Conservation (phyloP, 306 rosid genomes). For the Sechiopsis laciniata region DNA sequence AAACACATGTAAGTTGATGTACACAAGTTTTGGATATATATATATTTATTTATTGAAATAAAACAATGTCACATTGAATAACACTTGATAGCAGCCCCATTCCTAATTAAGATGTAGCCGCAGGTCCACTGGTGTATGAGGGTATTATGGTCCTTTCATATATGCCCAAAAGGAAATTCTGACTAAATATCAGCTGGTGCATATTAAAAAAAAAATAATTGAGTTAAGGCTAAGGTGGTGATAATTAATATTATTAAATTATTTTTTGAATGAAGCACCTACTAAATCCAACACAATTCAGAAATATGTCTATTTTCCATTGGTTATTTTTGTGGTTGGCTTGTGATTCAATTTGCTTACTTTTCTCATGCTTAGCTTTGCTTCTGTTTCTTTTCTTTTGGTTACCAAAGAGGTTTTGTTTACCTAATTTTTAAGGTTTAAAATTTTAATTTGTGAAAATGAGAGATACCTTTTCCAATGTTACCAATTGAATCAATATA, state of each 20-base stretch:
- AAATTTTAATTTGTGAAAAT: background rate
- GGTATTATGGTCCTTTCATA: background rate
- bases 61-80: background rate
- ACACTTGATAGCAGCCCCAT: background rate
- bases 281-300: too few relatives aligned
- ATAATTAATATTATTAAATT: too few relatives aligned
- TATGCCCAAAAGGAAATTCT: background rate
- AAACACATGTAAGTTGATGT: too few relatives aligned
- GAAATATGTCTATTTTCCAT: background rate
- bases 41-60: too few relatives aligned
- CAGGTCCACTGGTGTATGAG: background rate
- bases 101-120: background rate
- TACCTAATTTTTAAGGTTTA: background rate
- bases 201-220: too few relatives aligned
- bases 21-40: too few relatives aligned
- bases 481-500: background rate
- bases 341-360: background rate
- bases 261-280: too few relatives aligned
- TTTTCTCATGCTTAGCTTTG: background rate
- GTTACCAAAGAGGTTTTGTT: background rate
- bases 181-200: background rate
- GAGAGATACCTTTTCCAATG: background rate
- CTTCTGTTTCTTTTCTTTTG: background rate
- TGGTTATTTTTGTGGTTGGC: background rate
- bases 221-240: too few relatives aligned